Evolutionary conservation across 305 asterid species (phyloP), one percentile per base, ranked within the genome.

Genomic region (Euphrasia arctica): DNA sequence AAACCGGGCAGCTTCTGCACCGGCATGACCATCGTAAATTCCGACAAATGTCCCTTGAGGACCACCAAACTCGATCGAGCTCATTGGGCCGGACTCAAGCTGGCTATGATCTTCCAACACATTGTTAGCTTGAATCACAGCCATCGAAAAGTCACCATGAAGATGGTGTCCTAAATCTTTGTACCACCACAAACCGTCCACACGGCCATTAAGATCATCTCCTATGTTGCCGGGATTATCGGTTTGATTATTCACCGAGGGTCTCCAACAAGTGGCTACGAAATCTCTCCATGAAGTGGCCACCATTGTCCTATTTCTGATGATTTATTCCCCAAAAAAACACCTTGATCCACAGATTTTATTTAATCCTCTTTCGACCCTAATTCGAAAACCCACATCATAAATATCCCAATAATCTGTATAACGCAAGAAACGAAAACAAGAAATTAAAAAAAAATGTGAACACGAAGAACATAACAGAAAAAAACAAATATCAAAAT

Each of bases 21-120:
- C 95, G 39, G 78, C 95, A 82, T 86, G 95, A 43, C 91, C 95
- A 43, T 86, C 95, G 62, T 82, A 86, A 69, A 86, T 67, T 47
- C 95, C 95, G 5, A 84, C 89, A 74, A 82, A 86, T 9, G 95
- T 82, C 45, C 95, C 91, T 29, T 72, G 74, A 48, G 84, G 89
- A 6, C 89, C 91, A 0, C 87, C 91, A 1, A 77, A 61, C 49
- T 79, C 83, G 43, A 66, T 12, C 3, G 62, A 72, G 73, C 91
- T 84, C 87, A 87, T 64, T 3, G 84, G 76, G 39, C 95, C 91
- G 0, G 89, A 84, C 67, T 87, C 91, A 9, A 87, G 74, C 69
- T 84, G 91, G 73, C 95, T 70, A 15, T 82, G 82, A 82, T 84
- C 95, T 69, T 87, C 95, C 72, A 84, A 57, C 42, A 70, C 56